Evolutionary conservation across 1,284 basidiomycete genomes (phyloP).

Genomic region (Jaminaea rosea): DNA sequence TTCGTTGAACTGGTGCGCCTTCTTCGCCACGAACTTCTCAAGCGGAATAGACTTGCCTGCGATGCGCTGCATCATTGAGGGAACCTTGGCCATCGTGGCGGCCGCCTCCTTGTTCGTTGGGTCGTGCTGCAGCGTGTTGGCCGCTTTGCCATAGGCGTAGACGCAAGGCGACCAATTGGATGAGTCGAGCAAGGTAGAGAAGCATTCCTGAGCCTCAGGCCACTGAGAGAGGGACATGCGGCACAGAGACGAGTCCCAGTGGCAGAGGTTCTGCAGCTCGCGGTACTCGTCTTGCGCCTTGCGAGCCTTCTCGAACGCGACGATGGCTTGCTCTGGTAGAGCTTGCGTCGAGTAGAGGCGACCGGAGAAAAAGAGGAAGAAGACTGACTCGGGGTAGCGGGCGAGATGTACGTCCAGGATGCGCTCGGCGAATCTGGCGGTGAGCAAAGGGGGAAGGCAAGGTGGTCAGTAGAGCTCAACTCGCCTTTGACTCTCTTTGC

Average conservation of each 20-base stretch:
- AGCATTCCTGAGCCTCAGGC: slow-evolving; percentile 28
- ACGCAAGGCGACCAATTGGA: slow-evolving; percentile 46
- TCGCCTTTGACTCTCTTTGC: too few relatives aligned
- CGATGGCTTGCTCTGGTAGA: slow-evolving; percentile 31
- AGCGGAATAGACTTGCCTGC: slow-evolving; percentile 45
- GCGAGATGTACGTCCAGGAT: slow-evolving; percentile 41
- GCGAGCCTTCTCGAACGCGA: slow-evolving; percentile 33
- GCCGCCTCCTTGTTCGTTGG: slow-evolving; percentile 17
- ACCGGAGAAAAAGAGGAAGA: slow-evolving; percentile 47
- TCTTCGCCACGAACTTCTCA: slow-evolving; percentile 44
- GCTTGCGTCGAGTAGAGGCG: slow-evolving; percentile 45
- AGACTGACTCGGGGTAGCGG: slow-evolving; percentile 42
- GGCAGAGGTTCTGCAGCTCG: slow-evolving; percentile 45
- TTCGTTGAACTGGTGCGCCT: slow-evolving; percentile 36
- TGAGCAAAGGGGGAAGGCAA: too few relatives aligned
- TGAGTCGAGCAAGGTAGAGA: slow-evolving; percentile 32
- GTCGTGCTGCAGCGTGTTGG: slow-evolving; percentile 24
- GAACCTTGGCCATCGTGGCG: slow-evolving; percentile 28
- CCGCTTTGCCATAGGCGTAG: slow-evolving; percentile 40
- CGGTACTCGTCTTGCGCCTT: slow-evolving; percentile 44
- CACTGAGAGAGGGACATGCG: slow-evolving; percentile 38
- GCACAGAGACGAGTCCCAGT: slow-evolving; percentile 45
- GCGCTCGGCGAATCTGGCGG: slow-evolving; percentile 44
- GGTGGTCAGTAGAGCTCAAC: too few relatives aligned
- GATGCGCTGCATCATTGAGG: slow-evolving; percentile 39